Conservation (phyloP, 1,139 yeast genomes). For the Saccharomycopsis hybrid region DNA sequence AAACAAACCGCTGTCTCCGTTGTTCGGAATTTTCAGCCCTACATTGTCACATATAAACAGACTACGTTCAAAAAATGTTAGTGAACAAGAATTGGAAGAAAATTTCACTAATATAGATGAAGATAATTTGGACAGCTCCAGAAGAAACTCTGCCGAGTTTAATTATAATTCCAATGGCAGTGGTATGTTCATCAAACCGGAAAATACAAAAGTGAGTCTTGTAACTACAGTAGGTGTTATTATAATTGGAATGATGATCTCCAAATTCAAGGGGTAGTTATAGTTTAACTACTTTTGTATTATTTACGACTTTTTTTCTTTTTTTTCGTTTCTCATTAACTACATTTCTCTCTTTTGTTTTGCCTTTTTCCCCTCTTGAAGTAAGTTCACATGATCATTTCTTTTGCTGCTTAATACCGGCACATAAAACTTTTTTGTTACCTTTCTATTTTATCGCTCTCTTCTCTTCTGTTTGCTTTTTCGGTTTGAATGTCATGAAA, state of each 20-base stretch:
- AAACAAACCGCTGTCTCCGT: conserved; percentile 9
- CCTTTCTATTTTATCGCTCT: too few relatives aligned
- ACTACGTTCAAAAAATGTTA: conserved; percentile 2
- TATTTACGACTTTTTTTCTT: neutral
- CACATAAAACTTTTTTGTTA: too few relatives aligned
- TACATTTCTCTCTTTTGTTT: too few relatives aligned
- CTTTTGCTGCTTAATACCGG: too few relatives aligned
- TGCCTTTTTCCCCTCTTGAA: too few relatives aligned
- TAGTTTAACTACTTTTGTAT: too few relatives aligned
- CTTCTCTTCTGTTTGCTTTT: too few relatives aligned
- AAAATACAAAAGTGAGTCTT: conserved; percentile 12
- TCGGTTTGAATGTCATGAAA: too few relatives aligned
- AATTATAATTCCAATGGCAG: neutral
- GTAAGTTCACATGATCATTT: too few relatives aligned
- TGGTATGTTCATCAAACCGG: conserved; percentile 13
- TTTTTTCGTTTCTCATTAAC: too few relatives aligned
- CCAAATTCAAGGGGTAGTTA: too few relatives aligned
- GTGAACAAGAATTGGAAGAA: conserved; percentile 5
- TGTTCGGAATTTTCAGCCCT: conserved; percentile 16
- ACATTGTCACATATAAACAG: neutral
- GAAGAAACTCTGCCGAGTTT: neutral
- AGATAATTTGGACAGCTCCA: conserved; percentile 2
- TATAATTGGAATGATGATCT: conserved; percentile 16
- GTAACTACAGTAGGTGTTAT: conserved; percentile 20
- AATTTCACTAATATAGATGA: conserved; percentile 13